Base-by-base conservation (phyloP, 305 asterid genomes). In the Plantago coronopus region DNA sequence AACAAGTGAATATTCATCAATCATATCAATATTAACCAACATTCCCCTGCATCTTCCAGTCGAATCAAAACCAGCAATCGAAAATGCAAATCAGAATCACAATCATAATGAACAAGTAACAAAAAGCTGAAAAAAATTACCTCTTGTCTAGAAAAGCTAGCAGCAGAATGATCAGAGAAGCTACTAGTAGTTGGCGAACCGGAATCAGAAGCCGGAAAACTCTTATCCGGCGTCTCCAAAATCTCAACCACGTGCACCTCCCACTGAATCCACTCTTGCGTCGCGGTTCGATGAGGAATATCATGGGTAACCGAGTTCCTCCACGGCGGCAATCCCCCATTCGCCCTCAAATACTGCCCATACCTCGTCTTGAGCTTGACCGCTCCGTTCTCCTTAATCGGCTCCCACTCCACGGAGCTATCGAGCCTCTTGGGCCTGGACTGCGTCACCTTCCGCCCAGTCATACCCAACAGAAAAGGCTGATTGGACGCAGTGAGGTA, bases 241-340 rank as follows among this genome's bases (percentile, higher is more conserved):
- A 85, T 75, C 22, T 93, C 97, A 37, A 85, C 76, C 10, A 84
- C 86, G 34, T 87, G 74, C 47, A 93, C 94, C 68, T 89, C 90
- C 99, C 99, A 93, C 2, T 81, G 13, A 43, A 93, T 62, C 97
- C 96, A 93, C 59, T 93, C 96, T 72, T 78, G 85, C 6, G 94
- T 81, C 17, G 78, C 47, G 5, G 89, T 80, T 65, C 90, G 83
- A 10, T 93, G 89, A 20, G 98, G 97, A 6, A 82, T 74, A 72
- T 87, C 99, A 67, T 93, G 99, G 5, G 99, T 93, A 22, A 93
- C 81, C 2, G 97, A 76, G 70, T 93, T 89, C 69, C 85, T 81
- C 97, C 99, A 93, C 54, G 99, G 99, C 44, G 94, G 96, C 67
- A 81, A n/a, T 1, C 99, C 96, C 2, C 96, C 96, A 40, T 93